Base-by-base conservation (phyloP, 805 yeast genomes). In the Debaryomyces prosopidis region DNA sequence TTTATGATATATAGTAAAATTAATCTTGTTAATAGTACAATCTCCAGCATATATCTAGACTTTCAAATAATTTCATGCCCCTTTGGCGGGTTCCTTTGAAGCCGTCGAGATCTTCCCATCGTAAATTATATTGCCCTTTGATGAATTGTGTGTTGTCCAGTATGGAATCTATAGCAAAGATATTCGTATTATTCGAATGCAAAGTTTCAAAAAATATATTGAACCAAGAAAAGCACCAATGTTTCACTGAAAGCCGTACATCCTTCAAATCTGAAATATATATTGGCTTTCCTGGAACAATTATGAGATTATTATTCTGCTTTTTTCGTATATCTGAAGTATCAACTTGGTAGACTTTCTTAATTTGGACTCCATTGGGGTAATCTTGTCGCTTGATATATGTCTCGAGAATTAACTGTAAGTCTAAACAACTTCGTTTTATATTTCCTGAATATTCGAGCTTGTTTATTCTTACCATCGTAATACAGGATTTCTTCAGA, bases 21-120 rank as follows among this genome's bases (percentile, higher is more conserved):
- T 23, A 30, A 31, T 15, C 18, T n/a, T 30, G 28, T 33, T 36
- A 26, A 26, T 40, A 45, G 17, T 45, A 30, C 12, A 40, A 36
- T 26, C 44, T 26, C 77, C 78, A 74, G 32, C 57, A 60, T 9
- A 80, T 55, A 41, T 71, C 73, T 5, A 82, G 53, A 9, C 63
- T 43, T n/a, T 82, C 83, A 53, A 86, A 84, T 9, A 77, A 52
- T 48, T 71, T 68, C 3, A 67, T 44, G 0, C 90, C 90, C 50
- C 75, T 77, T 38, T 68, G 69, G n/a, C 58, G 55, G 1, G 82
- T 74, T 1, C 94, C 95, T 50, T 76, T 75, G 46, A 73, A 73
- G 0, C 96, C 95, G 62, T 87, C 95, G 53, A 85, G 66, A 0
- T 78, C 74, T 2, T 69, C 68, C 71, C 71, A 65, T 8, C 16